Evolutionary conservation across 108 stramenopile genomes (phyloP), one percentile per base, ranked within the genome.

Genomic region (Cyclotella distinguenda): DNA sequence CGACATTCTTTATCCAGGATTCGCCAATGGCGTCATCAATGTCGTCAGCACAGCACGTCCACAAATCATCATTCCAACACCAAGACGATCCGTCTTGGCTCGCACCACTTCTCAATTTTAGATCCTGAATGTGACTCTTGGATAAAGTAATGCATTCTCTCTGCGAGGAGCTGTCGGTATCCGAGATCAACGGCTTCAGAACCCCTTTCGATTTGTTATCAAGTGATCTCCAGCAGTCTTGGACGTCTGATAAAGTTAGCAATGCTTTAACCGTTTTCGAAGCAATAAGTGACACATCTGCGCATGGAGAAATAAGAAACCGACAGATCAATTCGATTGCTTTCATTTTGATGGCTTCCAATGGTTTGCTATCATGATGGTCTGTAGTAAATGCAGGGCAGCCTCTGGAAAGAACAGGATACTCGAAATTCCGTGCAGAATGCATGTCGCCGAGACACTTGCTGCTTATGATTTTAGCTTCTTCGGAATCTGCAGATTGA

Each of bases 11-110:
- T 30, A 93, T 85, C 91, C 91, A 93, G 16, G 57, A 30, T 22
- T 82, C 81, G 54, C 68, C 84, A 12, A 63, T 46, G 27, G 25
- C 19, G 26, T 69, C 61, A 16, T 13, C 40, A 16, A 13, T 16
- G 15, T 26, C 31, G 7, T 6, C 27, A 33, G 36, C 42, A 22
- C 38, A 16, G 30, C 35, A 56, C 46, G 26, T 64, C 91, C 91
- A 93, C 19, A 88, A 32, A 11, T 46, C 55, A 26, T 71, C 69
- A 34, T 69, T 72, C 87, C 87, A 93, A 50, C 91, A 93, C 88
- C 91, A 89, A 53, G 55, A 30, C 30, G 19, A 10, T 60, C 58
- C 53, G 13, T 68, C 19, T 47, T 50, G 64, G 2, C 10, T 57
- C 2, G 21, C 22, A 51, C 43, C 68, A 25, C 42, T 38, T 31